phyloP scores from a whole-genome alignment of 2,329 filamentous ascomycete species.

The Aspergillus udagawae region DNA sequence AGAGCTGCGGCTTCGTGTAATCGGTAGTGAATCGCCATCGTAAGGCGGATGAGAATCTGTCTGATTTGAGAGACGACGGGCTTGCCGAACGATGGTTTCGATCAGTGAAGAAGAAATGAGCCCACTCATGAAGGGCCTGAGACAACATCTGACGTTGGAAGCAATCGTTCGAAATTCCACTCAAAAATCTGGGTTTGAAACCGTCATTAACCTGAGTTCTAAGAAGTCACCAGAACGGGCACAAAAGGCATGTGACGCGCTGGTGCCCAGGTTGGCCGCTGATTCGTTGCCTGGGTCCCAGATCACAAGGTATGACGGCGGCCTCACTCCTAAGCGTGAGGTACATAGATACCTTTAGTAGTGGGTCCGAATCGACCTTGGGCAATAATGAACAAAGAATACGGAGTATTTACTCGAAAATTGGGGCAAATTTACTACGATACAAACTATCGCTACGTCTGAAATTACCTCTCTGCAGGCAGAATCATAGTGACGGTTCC shows the following conservation, averaged over 20 bases:
- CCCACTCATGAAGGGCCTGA: constrained; percentile 40
- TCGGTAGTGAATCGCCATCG: constrained; percentile 18
- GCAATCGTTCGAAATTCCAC: constrained; percentile 1
- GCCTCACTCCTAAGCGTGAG: neutral
- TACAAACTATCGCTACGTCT: neutral
- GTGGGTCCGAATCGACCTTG: too few species aligned
- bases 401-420: neutral
- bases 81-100: constrained; percentile 42
- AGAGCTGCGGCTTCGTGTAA: constrained; percentile 18
- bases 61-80: constrained; percentile 35
- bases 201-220: neutral
- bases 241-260: constrained; percentile 13
- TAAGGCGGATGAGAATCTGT: constrained; percentile 17
- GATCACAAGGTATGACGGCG: neutral
- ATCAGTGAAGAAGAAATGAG: constrained; percentile 42
- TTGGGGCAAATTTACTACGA: neutral
- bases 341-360: too few species aligned
- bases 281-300: constrained; percentile 14
- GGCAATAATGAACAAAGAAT: neutral
- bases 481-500: neutral
- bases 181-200: neutral
- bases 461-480: neutral
- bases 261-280: constrained; percentile 1
- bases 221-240: constrained; percentile 9
- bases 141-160: constrained; percentile 11